Percentiles rank a stretch among this genome's conserved stretches.
These are phyloP conservation scores for Microdochium bolleyi DNA, from an alignment of 2,329 filamentous ascomycete species.

Conservation along the genomic window DNA sequence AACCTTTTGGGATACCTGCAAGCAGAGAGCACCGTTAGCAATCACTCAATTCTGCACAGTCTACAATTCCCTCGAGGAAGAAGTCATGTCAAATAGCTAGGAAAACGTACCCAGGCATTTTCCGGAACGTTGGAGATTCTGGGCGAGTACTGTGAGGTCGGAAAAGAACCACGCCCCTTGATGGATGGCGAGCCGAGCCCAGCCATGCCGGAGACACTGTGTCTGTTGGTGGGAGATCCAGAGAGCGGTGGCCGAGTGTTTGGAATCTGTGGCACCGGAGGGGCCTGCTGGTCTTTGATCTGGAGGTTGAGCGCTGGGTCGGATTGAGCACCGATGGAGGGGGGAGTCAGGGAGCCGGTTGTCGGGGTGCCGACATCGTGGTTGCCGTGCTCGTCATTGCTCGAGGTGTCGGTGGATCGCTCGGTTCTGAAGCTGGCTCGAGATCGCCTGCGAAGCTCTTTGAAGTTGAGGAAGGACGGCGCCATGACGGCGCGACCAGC, in stretches of 20 bases:
- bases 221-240: slow-evolving; percentile 40
- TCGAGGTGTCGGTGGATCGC: slow-evolving; percentile 53
- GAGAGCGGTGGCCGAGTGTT: slow-evolving; percentile 27
- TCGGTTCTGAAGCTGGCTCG: slow-evolving; percentile 64
- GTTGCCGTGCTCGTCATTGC: slow-evolving; percentile 45
- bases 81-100: not conserved
- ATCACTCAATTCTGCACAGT: too few relatives aligned
- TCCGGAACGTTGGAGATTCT: slow-evolving; percentile 72
- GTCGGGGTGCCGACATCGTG: slow-evolving; percentile 50
- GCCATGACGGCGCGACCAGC: slow-evolving; percentile 31
- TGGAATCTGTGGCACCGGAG: slow-evolving; percentile 14
- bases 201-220: slow-evolving; percentile 57
- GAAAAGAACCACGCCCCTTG: slow-evolving; percentile 44
- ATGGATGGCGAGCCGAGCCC: slow-evolving; percentile 48
- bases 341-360: slow-evolving; percentile 66
- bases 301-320: slow-evolving; percentile 59
- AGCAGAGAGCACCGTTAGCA: slow-evolving; percentile 3
- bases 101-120: slow-evolving; percentile 67
- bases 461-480: slow-evolving; percentile 59
- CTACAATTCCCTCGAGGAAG: slow-evolving; percentile 1
- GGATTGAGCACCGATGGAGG: slow-evolving; percentile 61
- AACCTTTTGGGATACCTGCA: slow-evolving; percentile 83
- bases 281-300: slow-evolving; percentile 35
- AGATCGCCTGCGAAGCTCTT: slow-evolving; percentile 69
- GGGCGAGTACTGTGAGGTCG: slow-evolving; percentile 73